Evolutionary conservation across 805 yeast genomes (phyloP), one percentile per base, ranked within the genome.

Genomic region (Zygosaccharomyces pseudorouxii): DNA sequence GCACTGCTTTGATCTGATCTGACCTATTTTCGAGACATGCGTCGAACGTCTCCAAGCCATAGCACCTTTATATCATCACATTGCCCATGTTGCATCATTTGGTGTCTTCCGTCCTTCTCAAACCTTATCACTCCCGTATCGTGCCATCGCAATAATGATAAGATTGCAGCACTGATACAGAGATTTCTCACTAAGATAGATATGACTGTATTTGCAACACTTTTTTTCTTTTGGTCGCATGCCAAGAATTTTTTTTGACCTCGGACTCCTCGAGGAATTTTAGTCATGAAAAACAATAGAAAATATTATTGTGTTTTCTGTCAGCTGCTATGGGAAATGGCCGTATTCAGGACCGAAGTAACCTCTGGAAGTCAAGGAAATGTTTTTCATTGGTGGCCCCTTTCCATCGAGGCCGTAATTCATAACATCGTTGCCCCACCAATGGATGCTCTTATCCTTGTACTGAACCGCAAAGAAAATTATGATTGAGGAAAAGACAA

Each of bases 341-440:
- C 75, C 45, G 63, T 58, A 53, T 65, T 48, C 59, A 14, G 57
- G 55, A 12, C 60, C 62, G 39, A 58, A 58, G 45, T 55, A 58
- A 8, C 61, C 62, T 18, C 54, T 52, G 23, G 51, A 48, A 4
- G 51, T 47, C 1, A 35, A 44, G 14, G 56, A 37, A 12, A 54
- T 39, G 39, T 57, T 49, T 38, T 36, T 40, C 14, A 52, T 12
- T 18, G 60, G 51, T 5, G 42, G 23, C 10, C 56, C 56, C 22
- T 31, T 45, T 5, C 45, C 53, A 36, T 58, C 59, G 1, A 46
- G 45, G 18, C 62, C 60, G 11, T 44, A 47, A 45, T 54, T 58
- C 0, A 59, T 35, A 10, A 72, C 73, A 12, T 50, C 62, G 49
- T 80, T 81, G 1, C 89, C 89, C 88, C 89, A 83, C 89, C 89